Base-by-base conservation (phyloP, 2,329 filamentous ascomycete species). In the Leptoxyphium fumago region DNA sequence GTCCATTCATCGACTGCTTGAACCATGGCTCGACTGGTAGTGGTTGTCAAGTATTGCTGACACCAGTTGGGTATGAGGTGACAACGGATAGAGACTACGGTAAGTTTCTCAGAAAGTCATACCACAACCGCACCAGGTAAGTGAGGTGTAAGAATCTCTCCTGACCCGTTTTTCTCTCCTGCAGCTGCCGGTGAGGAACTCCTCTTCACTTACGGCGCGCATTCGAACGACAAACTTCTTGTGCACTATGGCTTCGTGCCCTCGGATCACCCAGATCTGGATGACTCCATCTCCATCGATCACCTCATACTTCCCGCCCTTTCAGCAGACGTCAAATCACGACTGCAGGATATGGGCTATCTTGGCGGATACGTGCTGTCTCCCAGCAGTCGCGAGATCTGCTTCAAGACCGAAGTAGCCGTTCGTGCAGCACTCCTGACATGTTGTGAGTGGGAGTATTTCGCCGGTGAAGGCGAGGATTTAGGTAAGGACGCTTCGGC, bases 1-100 rank as follows among this genome's bases (percentile, higher is more conserved):
- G 79, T 59, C 82, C 82, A 1, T 78, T 84, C 30, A 77, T 80
- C 1, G 82, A 87, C 58, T 75, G 83, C 44, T 80, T 86, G 67
- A 87, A 76, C 49, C 73, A 76, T 48, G 61, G 55, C 36, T 54
- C 60, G 1, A 54, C 61, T 11, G 63, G 65, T 21, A 51, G 56
- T 11, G 64, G 64, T 11, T 80, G 76, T 59, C 60, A 66, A 11
- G 75, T 77, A 1, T 56, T 65, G 2, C 75, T 74, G 52, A 65
- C 70, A 39, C 48, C 60, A 1, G 58, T 62, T 1, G 70, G 70
- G 5, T 84, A 77, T 62, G 68, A 65, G 18, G 68, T 84, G 40
- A 68, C 62, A 14, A 70, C 76, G 2, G 63, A 69, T 40, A 60
- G 64, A 2, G 55, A 64, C 0, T 78, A 81, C 53, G 58, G 63